phyloP scores from a whole-genome alignment of 805 yeast genomes.

The Teunomyces stri region DNA sequence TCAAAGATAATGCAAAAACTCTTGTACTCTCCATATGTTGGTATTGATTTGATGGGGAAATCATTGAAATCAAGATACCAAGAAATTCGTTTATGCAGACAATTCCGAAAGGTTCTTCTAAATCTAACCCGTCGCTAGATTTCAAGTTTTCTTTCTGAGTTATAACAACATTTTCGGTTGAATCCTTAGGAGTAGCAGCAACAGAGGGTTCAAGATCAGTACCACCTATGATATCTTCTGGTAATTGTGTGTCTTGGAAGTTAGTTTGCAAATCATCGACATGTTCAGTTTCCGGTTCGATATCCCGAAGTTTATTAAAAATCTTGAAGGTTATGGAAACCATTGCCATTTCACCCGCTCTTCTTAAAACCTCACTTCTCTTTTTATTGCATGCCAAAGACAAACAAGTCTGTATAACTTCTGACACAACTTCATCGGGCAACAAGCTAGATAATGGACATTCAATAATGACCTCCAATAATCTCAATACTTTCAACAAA shows the following conservation, averaged over 20 bases:
- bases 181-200: conserved; percentile 11
- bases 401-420: conserved; percentile 86
- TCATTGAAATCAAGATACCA: conserved; percentile 70
- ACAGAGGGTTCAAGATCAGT: conserved; percentile 23
- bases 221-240: conserved; percentile 61
- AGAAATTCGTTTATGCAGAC: conserved; percentile 75
- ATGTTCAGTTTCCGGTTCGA: conserved; percentile 44
- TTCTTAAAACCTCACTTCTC: conserved; percentile 83
- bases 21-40: conserved; percentile 87
- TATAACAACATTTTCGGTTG: conserved; percentile 3
- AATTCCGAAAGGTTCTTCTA: conserved; percentile 60
- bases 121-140: conserved; percentile 10
- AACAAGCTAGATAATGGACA: conserved; percentile 65
- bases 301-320: conserved; percentile 56
- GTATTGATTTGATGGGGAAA: conserved; percentile 77
- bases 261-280: conserved; percentile 47
- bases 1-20: conserved; percentile 72
- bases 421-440: conserved; percentile 80
- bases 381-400: conserved; percentile 90
- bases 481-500: conserved; percentile 72
- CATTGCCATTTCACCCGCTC: conserved; percentile 85
- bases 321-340: conserved; percentile 64
- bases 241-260: conserved; percentile 47
- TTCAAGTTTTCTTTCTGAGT: conserved; percentile 4
- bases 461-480: conserved; percentile 63